Base-by-base conservation (phyloP, 2,329 filamentous ascomycete genomes). In the Fusarium ramigenum region DNA sequence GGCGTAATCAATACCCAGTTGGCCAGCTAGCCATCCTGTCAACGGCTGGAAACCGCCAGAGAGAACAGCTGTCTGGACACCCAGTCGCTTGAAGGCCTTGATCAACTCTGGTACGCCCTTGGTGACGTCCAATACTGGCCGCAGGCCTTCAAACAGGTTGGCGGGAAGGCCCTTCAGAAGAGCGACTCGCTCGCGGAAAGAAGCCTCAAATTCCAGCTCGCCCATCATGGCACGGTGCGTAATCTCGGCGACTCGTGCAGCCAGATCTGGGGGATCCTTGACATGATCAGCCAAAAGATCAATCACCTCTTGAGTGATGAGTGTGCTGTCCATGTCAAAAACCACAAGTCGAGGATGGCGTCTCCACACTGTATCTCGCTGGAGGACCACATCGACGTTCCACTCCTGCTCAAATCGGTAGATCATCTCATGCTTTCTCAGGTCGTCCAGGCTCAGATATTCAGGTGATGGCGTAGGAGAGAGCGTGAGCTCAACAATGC, bases 251-350 rank as follows among this genome's bases (percentile, higher is more conserved):
- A 99, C 96, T 77, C 93, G 86, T 60, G 91, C 91, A 76, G 94
- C 91, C n/a, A 97, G 88, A 59, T 94, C 93, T 5, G 89, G 83
- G 79, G 88, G 84, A 82, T 93, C 84, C 53, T 84, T 86, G 77
- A 97, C 90, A 42, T 93, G 93, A 60, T 93, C 91, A 8, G 96
- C 96, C 63, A 99, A 92, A 78, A 98, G 91, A 82, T 99, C 96
- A 80, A 99, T 98, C 69, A 98, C 95, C 84, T 99, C 96, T 82
- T 99, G 95, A 60, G 96, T 93, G 80, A 99, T 98, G 68, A 99
- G 88, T 0, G 96, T 99, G 82, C 93, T 96, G 84, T 99, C 96
- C 96, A 99, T 99, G 82, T 99, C 96, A 79, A 99, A 99, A 37
- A 98, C 94, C 7, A 96, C 95, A 16, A 98, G 87, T 14, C 96